These are phyloP conservation scores for Beauveria scarabaeidicola DNA, from an alignment of 2,329 filamentous ascomycete species.

Conservation along the genomic window DNA sequence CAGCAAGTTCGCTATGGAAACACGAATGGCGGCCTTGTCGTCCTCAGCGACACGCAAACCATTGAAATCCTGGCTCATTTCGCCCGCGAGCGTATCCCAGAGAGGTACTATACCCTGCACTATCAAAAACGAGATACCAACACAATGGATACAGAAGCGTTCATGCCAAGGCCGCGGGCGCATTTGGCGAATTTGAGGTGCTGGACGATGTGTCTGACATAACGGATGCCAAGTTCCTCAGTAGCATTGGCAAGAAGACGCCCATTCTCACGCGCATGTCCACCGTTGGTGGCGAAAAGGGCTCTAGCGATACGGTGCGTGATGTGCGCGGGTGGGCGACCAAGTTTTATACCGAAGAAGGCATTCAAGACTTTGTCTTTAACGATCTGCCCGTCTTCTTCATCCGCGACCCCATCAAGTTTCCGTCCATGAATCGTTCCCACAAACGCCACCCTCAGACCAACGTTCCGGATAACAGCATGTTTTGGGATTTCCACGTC, in stretches of 20 bases:
- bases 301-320: conserved; percentile 55
- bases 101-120: conserved; percentile 24
- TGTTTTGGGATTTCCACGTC: conserved; percentile 25
- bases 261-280: conserved; percentile 45
- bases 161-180: conserved; percentile 23
- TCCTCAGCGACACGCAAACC: conserved; percentile 44
- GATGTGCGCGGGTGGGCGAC: conserved; percentile 56
- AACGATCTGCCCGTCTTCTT: conserved; percentile 43
- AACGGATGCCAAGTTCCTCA: conserved; percentile 43
- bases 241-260: conserved; percentile 40
- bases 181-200: conserved; percentile 47
- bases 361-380: conserved; percentile 22
- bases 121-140: not conserved
- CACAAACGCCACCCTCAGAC: conserved; percentile 36
- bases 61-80: conserved; percentile 50
- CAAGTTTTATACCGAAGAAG: conserved; percentile 22
- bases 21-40: conserved; percentile 29
- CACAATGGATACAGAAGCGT: conserved; percentile 11
- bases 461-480: conserved; percentile 34
- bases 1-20: conserved; percentile 19
- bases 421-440: conserved; percentile 36
- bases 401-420: conserved; percentile 39
- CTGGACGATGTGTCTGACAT: conserved; percentile 46
- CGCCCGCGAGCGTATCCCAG: conserved; percentile 49
- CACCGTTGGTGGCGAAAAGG: conserved; percentile 56